These are phyloP conservation scores for Dictyophora rubrovolvata DNA, from an alignment of 768 basidiomycete species.

Conservation along the genomic window DNA sequence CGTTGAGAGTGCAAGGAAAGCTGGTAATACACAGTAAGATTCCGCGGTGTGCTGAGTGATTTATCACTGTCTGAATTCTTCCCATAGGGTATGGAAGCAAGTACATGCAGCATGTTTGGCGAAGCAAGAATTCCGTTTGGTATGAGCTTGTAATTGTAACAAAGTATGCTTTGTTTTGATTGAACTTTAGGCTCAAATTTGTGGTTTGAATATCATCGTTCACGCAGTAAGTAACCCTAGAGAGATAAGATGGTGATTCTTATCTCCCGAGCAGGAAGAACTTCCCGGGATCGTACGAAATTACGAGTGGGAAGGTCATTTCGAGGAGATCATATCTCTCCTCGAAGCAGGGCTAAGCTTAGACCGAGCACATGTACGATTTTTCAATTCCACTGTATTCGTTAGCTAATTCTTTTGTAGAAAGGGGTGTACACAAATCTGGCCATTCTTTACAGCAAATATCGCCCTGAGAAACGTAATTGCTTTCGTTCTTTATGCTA, in stretches of 20 bases:
- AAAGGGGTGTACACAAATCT: constrained; percentile 99
- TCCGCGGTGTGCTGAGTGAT: background rate
- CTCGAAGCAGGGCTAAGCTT: constrained; percentile 93
- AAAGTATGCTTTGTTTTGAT: background rate
- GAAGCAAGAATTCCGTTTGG: constrained; percentile 91
- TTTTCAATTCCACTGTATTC: background rate
- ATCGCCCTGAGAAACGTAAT: constrained; percentile 84
- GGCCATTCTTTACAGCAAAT: constrained; percentile 87
- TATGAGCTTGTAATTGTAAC: constrained; percentile 20
- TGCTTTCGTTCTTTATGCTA: constrained; percentile 9
- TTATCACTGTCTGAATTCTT: constrained; percentile 9
- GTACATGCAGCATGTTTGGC: constrained; percentile 98
- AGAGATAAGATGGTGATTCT: background rate
- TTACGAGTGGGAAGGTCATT: constrained; percentile 88
- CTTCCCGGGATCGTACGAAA: constrained; percentile 60
- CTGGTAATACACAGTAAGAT: constrained; percentile 92
- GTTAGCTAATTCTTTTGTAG: constrained; percentile 22
- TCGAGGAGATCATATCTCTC: constrained; percentile 85
- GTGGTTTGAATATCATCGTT: constrained; percentile 95
- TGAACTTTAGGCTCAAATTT: constrained; percentile 75
- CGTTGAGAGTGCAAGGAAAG: constrained; percentile 98
- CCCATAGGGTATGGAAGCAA: constrained; percentile 92
- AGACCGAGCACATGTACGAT: constrained; percentile 81
- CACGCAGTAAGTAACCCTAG: constrained; percentile 45
- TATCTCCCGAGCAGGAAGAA: constrained; percentile 48